Evolutionary conservation across 1,284 basidiomycete species (phyloP), one percentile per base, ranked within the genome.

Genomic region (Erythrobasidium hasegawianum): DNA sequence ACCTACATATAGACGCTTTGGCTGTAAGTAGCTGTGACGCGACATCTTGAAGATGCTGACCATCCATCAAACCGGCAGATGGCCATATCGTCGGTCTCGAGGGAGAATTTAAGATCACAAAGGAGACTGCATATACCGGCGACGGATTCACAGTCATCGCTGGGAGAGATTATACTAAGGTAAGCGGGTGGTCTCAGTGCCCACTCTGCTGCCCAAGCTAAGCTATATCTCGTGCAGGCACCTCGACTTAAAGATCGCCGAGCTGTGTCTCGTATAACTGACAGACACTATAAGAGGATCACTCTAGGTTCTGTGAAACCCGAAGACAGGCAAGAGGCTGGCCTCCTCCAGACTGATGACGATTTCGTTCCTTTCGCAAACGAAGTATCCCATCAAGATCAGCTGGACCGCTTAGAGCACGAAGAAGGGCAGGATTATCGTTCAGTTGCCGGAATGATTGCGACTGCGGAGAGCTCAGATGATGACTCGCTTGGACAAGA

Each of bases 131-230:
- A 4, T 68, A 84, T 68, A 79, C 78, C 24, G 81, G 81, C 2
- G 81, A 83, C 68, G 84, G 83, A 11, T 75, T 89, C 55, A 86
- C 88, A 76, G 74, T 89, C 50, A 83, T 64, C 61, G 72, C 74
- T 69, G 72, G 52, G 72, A 74, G 49, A 71, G 78, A 77, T 18
- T 49, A 38, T 18, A 45, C 49, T 41, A 41, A 47, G 26, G 61
- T 64, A 27, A 40, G n/a, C n/a, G n/a, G n/a, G n/a, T n/a, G n/a
- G 53, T 16, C 5, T 3, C 18, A 11, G 9, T 40, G 11, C 40
- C 40, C 40, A 41, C n/a, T 41, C 11, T 41, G 11, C 40, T 11
- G 40, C 40, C 10, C 40, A 41, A 11, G 10, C 40, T 41, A 41
- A 41, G 40, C 40, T 41, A 41, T 41, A 41, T 41, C 40, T 11